Evolutionary conservation across 169 alveolate species (phyloP).

Genomic region (Cryptosporidium felis): DNA sequence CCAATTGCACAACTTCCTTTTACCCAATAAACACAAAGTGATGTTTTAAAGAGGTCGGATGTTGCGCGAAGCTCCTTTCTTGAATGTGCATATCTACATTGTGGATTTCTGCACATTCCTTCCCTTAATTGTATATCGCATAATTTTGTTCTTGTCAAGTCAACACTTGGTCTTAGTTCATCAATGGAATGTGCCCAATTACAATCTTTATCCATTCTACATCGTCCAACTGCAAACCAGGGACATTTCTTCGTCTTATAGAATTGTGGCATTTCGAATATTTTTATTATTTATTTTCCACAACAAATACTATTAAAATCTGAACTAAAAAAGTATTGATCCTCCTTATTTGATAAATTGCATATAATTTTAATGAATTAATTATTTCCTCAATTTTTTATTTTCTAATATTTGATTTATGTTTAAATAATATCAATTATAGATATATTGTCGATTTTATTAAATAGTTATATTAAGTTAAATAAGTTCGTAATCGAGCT

Average conservation of each 20-base stretch:
- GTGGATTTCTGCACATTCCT: constrained; percentile 51
- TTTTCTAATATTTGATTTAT: too few relatives aligned
- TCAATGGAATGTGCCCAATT: constrained; percentile 71
- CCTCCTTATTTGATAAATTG: too few relatives aligned
- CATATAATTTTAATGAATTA: too few relatives aligned
- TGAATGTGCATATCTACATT: constrained; percentile 77
- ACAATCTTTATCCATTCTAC: constrained; percentile 70
- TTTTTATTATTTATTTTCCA: too few relatives aligned
- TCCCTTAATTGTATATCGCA: constrained; percentile 57
- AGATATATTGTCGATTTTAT: too few relatives aligned
- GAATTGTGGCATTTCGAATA: constrained; percentile 37
- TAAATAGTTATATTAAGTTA: too few relatives aligned
- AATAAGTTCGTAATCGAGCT: too few relatives aligned
- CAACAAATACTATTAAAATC: too few relatives aligned
- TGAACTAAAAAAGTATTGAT: too few relatives aligned
- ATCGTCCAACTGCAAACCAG: constrained; percentile 71
- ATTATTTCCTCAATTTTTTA: too few relatives aligned
- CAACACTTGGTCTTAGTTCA: constrained; percentile 70
- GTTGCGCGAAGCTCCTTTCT: constrained; percentile 74
- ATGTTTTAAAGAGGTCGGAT: constrained; percentile 73
- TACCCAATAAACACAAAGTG: constrained; percentile 75
- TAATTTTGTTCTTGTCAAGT: constrained; percentile 53
- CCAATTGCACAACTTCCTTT: constrained; percentile 74
- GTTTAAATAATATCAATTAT: too few relatives aligned
- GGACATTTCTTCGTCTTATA: constrained; percentile 69